phyloP scores from a whole-genome alignment of 495 filamentous ascomycete genomes.

The Penicillium subrubescens region DNA sequence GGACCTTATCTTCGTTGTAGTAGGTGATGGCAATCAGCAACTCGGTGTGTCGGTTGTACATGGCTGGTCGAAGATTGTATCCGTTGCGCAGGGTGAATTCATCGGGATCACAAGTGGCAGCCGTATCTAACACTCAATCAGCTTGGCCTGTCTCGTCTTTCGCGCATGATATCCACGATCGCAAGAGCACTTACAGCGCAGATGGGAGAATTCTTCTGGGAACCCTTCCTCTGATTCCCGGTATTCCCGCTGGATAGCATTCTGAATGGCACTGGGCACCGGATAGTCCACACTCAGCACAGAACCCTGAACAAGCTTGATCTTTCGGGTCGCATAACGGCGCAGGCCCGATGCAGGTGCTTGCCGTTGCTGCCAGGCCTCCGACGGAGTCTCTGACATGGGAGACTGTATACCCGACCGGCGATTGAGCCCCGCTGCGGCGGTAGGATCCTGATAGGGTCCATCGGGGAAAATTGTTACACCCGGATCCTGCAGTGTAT shows the following conservation, averaged over 20 bases:
- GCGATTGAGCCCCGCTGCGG: constrained; percentile 45
- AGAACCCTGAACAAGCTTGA: constrained; percentile 92
- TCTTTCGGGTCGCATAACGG: constrained; percentile 89
- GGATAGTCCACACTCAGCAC: constrained; percentile 97
- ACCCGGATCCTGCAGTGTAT: constrained; percentile 40
- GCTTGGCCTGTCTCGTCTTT: neutral
- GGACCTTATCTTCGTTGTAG: constrained; percentile 97
- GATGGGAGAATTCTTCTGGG: constrained; percentile 88
- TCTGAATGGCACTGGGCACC: constrained; percentile 94
- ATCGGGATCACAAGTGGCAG: constrained; percentile 95
- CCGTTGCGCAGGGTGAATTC: constrained; percentile 98
- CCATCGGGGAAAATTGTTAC: constrained; percentile 44
- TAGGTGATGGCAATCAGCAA: constrained; percentile 97
- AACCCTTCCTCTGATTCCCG: constrained; percentile 75
- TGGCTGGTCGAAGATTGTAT: constrained; percentile 94
- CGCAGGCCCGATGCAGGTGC: constrained; percentile 69
- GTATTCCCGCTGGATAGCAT: constrained; percentile 93
- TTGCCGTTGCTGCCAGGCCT: constrained; percentile 84
- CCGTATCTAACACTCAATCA: constrained; percentile 65
- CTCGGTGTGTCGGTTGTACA: constrained; percentile 99
- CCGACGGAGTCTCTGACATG: constrained; percentile 49
- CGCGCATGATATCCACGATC: neutral
- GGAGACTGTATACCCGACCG: constrained; percentile 25
- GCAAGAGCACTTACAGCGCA: constrained; percentile 67
- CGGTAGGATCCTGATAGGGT: constrained; percentile 56